Percentiles rank a stretch among this genome's conserved stretches.
Conservation (phyloP, 352 stramenopile genomes). For the Phytophthora fragariaefolia region DNA sequence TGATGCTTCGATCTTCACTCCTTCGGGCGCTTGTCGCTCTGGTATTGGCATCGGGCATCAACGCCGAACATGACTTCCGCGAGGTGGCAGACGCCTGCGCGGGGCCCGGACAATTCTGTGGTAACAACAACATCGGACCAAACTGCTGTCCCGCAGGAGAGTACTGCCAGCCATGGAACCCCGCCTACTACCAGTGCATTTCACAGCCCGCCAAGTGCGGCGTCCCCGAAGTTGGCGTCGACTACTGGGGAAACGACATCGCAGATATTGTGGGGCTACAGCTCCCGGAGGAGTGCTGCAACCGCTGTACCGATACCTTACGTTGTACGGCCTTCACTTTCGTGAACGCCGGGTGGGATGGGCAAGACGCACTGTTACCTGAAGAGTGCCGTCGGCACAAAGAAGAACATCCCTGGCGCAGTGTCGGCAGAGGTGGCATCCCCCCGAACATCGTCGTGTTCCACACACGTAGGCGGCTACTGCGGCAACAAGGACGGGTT, state of each 20-base stretch:
- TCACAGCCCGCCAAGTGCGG: slow-evolving; percentile 34
- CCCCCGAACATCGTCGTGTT: not conserved
- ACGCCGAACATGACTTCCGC: not conserved
- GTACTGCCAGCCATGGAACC: slow-evolving; percentile 57
- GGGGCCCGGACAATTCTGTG: not conserved
- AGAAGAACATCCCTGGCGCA: slow-evolving; percentile 12
- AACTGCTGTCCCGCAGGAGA: slow-evolving; percentile 17
- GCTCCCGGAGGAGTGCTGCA: slow-evolving; percentile 26
- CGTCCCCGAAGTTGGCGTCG: slow-evolving; percentile 34
- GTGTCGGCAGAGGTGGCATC: slow-evolving; percentile 35
- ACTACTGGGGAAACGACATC: slow-evolving; percentile 53
- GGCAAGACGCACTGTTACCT: slow-evolving; percentile 39
- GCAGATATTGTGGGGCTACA: slow-evolving; percentile 25
- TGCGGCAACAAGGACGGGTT: slow-evolving; percentile 1
- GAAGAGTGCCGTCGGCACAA: slow-evolving; percentile 29
- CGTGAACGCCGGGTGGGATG: slow-evolving; percentile 35
- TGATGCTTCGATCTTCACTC: not conserved
- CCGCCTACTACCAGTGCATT: slow-evolving; percentile 49
- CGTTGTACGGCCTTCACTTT: slow-evolving; percentile 39
- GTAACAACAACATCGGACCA: not conserved
- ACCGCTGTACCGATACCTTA: slow-evolving; percentile 6
- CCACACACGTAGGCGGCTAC: not conserved
- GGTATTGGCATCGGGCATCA: not conserved
- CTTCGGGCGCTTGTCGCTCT: not conserved
- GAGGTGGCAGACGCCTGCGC: not conserved